Evolutionary conservation across 306 rosid species (phyloP).

Genomic region (Castanea crenata): DNA sequence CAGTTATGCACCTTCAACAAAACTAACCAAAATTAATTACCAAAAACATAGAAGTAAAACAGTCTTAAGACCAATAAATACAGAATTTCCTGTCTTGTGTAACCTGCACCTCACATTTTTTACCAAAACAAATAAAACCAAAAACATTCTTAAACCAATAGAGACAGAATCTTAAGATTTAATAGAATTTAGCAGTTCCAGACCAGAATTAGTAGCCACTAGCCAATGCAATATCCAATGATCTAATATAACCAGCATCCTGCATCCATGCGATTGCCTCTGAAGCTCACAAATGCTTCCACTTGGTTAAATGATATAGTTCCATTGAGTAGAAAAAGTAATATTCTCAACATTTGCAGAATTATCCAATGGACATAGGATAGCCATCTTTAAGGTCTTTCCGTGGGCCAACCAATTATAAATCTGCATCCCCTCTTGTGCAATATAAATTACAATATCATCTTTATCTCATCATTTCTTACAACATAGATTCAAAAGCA

Average conservation of each 20-base stretch:
- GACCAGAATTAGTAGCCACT: slow-evolving; percentile 2
- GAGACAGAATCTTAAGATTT: neutral
- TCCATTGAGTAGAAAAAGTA: neutral
- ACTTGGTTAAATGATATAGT: neutral
- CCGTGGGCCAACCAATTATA: neutral
- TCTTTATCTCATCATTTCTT: neutral
- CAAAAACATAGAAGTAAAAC: neutral
- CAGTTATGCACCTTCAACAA: slow-evolving; percentile 10
- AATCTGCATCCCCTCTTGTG: neutral
- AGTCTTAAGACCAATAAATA: neutral
- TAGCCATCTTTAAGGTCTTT: neutral
- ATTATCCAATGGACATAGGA: neutral
- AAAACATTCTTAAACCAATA: neutral
- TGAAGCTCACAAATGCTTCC: slow-evolving; percentile 6
- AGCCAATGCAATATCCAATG: slow-evolving; percentile 11
- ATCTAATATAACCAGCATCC: slow-evolving; percentile 12
- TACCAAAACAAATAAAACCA: neutral
- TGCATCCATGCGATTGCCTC: slow-evolving; percentile 15
- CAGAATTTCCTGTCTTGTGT: neutral
- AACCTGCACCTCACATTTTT: neutral
- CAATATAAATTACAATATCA: neutral
- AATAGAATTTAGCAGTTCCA: neutral
- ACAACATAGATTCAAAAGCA: neutral
- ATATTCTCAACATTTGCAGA: neutral
- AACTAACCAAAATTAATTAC: slow-evolving; percentile 1